Conservation (phyloP, 768 basidiomycete species). For the Boletus subcaerulescens region DNA sequence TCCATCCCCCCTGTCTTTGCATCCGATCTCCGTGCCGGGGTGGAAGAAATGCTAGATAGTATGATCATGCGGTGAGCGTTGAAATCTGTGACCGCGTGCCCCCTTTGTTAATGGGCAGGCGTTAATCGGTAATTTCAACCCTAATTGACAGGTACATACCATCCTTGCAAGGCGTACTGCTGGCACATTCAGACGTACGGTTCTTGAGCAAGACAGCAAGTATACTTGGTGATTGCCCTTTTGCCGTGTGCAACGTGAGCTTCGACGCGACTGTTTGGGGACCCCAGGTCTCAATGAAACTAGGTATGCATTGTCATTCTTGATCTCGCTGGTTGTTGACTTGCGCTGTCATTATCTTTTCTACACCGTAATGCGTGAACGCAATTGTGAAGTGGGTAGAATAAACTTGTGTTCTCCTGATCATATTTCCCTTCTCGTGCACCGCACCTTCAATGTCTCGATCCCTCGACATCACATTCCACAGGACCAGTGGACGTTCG, state of each 20-base stretch:
- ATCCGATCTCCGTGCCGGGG: conserved; percentile 66
- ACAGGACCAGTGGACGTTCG: conserved; percentile 75
- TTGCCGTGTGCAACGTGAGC: conserved; percentile 64
- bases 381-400: conserved; percentile 61
- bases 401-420: conserved; percentile 89
- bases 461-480: conserved; percentile 93
- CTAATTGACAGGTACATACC: conserved; percentile 71
- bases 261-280: conserved; percentile 91
- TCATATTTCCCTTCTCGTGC: conserved; percentile 85
- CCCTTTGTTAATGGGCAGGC: background rate
- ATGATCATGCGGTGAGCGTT: conserved; percentile 86
- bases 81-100: conserved; percentile 2
- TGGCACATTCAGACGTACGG: conserved; percentile 76
- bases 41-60: conserved; percentile 87
- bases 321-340: background rate
- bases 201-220: conserved; percentile 64
- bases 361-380: background rate
- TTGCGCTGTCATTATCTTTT: background rate
- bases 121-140: background rate
- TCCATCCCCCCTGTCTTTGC: conserved; percentile 84
- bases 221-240: conserved; percentile 83
- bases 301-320: conserved; percentile 48
- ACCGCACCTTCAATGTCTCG: conserved; percentile 92
- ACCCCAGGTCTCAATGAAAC: conserved; percentile 75
- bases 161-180: conserved; percentile 80